Base-by-base conservation (phyloP, 306 rosid genomes). In the Malus sieversii region DNA sequence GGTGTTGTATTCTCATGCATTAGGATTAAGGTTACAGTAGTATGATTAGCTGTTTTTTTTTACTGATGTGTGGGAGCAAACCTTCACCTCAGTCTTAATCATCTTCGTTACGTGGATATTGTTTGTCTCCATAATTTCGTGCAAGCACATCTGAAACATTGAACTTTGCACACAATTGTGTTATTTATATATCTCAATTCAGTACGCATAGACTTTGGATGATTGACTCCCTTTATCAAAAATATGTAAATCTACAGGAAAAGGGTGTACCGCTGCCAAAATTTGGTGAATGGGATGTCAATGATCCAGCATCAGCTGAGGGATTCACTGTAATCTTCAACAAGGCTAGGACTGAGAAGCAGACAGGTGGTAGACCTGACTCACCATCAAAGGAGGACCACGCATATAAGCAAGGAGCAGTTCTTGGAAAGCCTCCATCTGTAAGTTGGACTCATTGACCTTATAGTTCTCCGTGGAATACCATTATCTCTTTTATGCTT, bases 251-350 rank as follows among this genome's bases (percentile, higher is more conserved):
- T 27, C 38, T 25, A 23, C 75, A 89, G 92, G 97, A 87, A 42
- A 87, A 77, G 42, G 90, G 84, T 71, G 84, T 74, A 58, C 83
- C 97, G 33, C 68, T 91, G 38, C 94, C 97, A 8, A 91, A 91
- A 86, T 92, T 92, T 70, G 96, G 96, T 42, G 97, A 90, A 69
- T 92, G 97, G 97, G 92, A 92, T 66, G 93, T 90, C 66, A 92
- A 87, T 64, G 92, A 92, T 72, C 93, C 93, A 3, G 83, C 97
- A 33, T 88, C 97, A 0, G 96, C 93, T 9, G 93, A 86, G 80
- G 92, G 93, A 35, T 92, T 90, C 86, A 87, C 97, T 0, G 92
- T 83, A 9, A 90, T 92, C 82, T 90, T 92, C 83, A 92, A 84
- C 79, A 90, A 90, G 84, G 93, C 96, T 33, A 81, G 92, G 74